A percentile compares a stretch with the other conserved stretches of the same genome.
phyloP scores from a whole-genome alignment of 345 rosid species.

The Rhodamnia argentea region DNA sequence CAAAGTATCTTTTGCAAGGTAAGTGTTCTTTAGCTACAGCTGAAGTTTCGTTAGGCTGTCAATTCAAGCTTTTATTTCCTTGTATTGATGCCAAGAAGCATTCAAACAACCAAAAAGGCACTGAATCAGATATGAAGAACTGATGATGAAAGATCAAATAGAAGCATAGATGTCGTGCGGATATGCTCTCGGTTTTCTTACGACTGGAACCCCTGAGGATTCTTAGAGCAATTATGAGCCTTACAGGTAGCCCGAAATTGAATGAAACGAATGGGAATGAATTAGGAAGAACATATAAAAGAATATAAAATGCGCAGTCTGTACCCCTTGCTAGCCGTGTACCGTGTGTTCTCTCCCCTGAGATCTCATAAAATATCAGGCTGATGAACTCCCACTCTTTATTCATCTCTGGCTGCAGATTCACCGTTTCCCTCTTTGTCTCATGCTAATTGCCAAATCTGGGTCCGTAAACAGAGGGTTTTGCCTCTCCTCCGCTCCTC shows the following conservation, averaged over 20 bases:
- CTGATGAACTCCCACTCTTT: no score
- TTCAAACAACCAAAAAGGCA: neutral
- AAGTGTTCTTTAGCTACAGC: neutral
- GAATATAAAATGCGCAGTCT: neutral
- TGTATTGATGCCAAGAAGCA: neutral
- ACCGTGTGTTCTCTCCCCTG: neutral
- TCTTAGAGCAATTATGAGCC: neutral
- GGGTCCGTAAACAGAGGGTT: neutral
- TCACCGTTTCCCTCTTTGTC: neutral
- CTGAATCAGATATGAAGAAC: neutral
- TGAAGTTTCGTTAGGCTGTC: neutral
- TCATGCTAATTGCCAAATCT: neutral
- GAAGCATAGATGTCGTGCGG: neutral
- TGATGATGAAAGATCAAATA: neutral
- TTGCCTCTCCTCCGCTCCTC: neutral
- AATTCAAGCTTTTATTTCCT: neutral
- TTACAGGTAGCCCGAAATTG: neutral
- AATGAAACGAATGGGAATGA: neutral
- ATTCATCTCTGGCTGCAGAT: neutral
- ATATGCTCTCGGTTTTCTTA: neutral
- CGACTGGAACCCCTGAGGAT: neutral
- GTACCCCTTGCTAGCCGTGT: neutral
- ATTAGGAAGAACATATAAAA: neutral
- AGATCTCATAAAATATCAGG: no score
- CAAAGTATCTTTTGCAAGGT: neutral